These are phyloP conservation scores for Cicer judaicum DNA, from an alignment of 306 rosid species.

Conservation along the genomic window DNA sequence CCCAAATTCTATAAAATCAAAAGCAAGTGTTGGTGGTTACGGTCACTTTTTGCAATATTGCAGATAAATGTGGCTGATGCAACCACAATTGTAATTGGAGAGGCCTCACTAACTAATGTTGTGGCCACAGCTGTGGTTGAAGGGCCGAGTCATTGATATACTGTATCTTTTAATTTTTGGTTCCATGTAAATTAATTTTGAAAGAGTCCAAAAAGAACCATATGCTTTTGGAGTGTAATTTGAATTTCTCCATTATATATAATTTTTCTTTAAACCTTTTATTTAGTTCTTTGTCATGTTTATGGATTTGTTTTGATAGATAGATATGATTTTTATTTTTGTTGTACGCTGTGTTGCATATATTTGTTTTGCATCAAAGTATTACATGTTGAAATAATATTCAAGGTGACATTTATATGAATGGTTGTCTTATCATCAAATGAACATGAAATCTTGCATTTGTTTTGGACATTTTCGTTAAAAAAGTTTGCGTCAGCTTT, in stretches of 20 bases:
- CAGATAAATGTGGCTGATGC: too few species aligned
- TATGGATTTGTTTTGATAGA: conserved; percentile 20
- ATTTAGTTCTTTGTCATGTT: background rate
- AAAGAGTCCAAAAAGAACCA: background rate
- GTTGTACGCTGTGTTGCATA: conserved; percentile 30
- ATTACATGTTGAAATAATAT: conserved; percentile 20
- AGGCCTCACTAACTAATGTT: too few species aligned
- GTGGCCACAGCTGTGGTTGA: too few species aligned
- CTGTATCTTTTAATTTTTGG: background rate
- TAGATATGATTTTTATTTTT: conserved; percentile 3
- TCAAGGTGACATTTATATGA: conserved; percentile 12
- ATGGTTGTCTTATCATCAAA: conserved; percentile 14
- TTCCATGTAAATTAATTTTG: background rate
- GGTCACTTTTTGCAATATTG: too few species aligned
- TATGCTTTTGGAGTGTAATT: conserved; percentile 21
- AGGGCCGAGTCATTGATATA: conserved; percentile 3
- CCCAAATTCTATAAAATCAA: background rate
- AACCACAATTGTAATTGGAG: too few species aligned
- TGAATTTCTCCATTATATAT: background rate
- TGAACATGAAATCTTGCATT: conserved; percentile 22
- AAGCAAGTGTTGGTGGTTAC: background rate
- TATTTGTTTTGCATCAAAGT: conserved; percentile 16
- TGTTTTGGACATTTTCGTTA: conserved; percentile 27
- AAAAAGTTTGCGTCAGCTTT: conserved; percentile 1
- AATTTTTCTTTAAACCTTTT: background rate